These are phyloP conservation scores for Orobanche coerulescens DNA, from an alignment of 257 asterid species.

Conservation along the genomic window DNA sequence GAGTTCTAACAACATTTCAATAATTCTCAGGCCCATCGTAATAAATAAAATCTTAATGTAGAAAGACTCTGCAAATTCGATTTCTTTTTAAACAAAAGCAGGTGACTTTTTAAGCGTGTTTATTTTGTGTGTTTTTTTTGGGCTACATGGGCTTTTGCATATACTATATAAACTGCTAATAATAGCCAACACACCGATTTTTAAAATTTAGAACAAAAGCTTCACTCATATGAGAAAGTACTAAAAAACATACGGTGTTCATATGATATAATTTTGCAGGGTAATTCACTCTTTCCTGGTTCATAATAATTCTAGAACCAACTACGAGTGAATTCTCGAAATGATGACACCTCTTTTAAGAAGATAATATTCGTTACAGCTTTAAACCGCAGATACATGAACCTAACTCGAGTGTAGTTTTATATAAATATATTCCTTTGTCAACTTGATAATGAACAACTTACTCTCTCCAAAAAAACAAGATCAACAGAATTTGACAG, in stretches of 20 bases:
- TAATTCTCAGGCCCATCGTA: background rate
- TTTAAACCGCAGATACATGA: background rate
- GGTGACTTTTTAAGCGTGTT: no score
- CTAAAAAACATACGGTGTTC: no score
- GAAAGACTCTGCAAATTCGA: background rate
- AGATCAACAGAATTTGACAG: no score
- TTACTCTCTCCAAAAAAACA: no score
- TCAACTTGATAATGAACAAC: no score
- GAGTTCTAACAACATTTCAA: background rate
- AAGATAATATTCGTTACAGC: background rate
- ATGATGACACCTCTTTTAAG: background rate
- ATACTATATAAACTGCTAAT: no score
- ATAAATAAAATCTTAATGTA: background rate
- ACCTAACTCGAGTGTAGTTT: no score
- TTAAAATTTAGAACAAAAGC: background rate
- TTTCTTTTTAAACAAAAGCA: no score
- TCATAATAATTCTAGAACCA: background rate
- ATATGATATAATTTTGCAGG: no score
- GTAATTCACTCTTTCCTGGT: background rate
- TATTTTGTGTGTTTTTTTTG: no score
- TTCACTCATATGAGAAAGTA: background rate
- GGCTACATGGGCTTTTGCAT: no score
- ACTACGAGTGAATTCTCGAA: background rate
- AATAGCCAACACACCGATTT: background rate
- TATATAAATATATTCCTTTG: no score